Evolutionary conservation across 192 early-diverging fungal genomes (phyloP).

Genomic region (Umbelopsis isabellina): DNA sequence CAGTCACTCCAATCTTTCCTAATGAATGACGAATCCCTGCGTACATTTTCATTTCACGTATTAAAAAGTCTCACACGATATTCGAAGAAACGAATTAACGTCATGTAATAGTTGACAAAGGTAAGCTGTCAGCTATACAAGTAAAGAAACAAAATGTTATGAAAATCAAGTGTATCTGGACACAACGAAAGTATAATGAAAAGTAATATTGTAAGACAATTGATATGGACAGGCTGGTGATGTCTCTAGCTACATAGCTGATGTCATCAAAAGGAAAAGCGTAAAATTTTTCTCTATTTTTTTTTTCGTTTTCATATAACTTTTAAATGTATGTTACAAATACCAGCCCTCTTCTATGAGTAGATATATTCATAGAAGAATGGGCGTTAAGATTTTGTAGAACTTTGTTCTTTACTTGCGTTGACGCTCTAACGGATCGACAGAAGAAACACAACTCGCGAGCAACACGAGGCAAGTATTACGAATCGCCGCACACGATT

Average conservation of each 20-base stretch:
- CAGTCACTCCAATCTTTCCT: too few species aligned
- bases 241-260: neutral
- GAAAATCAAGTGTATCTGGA: too few species aligned
- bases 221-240: too few species aligned
- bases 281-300: neutral
- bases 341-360: slow-evolving; percentile 9
- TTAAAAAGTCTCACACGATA: too few species aligned
- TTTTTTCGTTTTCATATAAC: neutral
- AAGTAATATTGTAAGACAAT: too few species aligned
- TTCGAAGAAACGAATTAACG: too few species aligned
- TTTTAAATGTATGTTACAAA: slow-evolving; percentile 10
- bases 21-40: too few species aligned
- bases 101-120: too few species aligned
- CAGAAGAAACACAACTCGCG: slow-evolving; percentile 19
- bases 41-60: too few species aligned
- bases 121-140: too few species aligned
- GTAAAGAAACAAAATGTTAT: too few species aligned
- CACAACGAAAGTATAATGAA: too few species aligned
- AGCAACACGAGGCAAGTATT: slow-evolving; percentile 23
- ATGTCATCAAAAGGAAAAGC: neutral
- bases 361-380: neutral
- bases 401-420: slow-evolving; percentile 14
- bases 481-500: slow-evolving; percentile 23
- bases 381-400: slow-evolving; percentile 22
- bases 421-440: slow-evolving; percentile 22